A percentile compares a stretch with the other conserved stretches of the same genome.
Evolutionary conservation across 345 rosid species (phyloP).

Genomic region (Moringa oleifera): DNA sequence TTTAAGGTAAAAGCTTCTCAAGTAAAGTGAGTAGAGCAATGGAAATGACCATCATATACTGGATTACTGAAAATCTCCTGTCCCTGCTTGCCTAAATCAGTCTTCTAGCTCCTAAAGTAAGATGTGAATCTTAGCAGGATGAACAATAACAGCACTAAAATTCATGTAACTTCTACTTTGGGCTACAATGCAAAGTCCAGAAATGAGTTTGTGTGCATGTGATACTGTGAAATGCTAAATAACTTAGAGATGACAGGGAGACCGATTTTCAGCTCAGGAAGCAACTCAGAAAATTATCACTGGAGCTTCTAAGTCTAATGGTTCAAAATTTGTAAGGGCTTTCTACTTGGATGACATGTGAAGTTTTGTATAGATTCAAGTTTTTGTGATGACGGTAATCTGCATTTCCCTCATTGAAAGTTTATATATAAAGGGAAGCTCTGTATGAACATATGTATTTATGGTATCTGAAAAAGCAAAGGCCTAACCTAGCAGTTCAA

Average conservation of each 20-base stretch:
- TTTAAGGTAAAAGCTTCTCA: too few relatives aligned
- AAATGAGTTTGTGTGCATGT: background rate
- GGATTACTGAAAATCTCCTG: too few relatives aligned
- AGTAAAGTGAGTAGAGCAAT: too few relatives aligned
- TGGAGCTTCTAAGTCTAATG: too few relatives aligned
- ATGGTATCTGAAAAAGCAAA: background rate
- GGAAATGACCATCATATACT: too few relatives aligned
- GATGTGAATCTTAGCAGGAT: too few relatives aligned
- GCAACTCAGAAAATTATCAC: background rate
- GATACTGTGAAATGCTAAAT: background rate
- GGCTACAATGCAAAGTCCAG: too few relatives aligned
- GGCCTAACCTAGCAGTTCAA: slow-evolving; percentile 44
- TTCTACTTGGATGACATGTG: background rate
- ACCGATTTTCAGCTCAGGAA: background rate
- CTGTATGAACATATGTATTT: slow-evolving; percentile 7
- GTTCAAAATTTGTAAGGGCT: background rate
- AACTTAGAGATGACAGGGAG: too few relatives aligned
- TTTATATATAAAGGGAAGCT: slow-evolving; percentile 7
- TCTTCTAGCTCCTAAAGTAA: too few relatives aligned
- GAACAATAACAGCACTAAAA: too few relatives aligned
- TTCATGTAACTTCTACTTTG: too few relatives aligned
- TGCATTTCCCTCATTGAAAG: slow-evolving; percentile 13
- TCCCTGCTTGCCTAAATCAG: too few relatives aligned
- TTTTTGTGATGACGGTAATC: background rate
- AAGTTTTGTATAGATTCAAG: slow-evolving; percentile 5